phyloP scores from a whole-genome alignment of 2,329 filamentous ascomycete species.

The Fusarium miscanthi region DNA sequence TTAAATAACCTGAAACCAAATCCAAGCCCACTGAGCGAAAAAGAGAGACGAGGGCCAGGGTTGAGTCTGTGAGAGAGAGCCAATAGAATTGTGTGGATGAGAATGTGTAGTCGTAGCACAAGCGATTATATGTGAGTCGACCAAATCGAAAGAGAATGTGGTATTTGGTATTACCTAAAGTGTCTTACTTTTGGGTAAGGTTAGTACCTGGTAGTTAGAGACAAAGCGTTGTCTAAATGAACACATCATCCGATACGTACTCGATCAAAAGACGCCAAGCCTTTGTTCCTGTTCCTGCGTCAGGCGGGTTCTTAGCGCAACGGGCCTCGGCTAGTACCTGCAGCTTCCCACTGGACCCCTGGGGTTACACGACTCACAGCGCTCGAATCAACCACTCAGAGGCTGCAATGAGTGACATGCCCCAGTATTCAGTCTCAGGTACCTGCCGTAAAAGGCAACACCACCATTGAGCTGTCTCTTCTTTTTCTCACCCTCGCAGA shows the following conservation, averaged over 20 bases:
- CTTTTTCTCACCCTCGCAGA: not conserved
- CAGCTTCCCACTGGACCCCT: conserved; percentile 23
- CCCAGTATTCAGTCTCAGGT: conserved; percentile 8
- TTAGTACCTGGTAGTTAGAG: not conserved
- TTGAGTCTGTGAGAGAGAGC: not conserved
- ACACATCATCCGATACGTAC: not conserved
- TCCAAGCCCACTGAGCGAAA: conserved; percentile 11
- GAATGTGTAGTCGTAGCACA: not conserved
- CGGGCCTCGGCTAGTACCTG: conserved; percentile 33
- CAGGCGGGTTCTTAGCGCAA: conserved; percentile 37
- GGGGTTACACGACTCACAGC: not conserved
- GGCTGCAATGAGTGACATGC: conserved; percentile 17
- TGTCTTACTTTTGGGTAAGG: not conserved
- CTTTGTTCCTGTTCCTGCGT: conserved; percentile 43
- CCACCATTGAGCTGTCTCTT: not conserved
- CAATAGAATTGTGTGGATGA: not conserved
- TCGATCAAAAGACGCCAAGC: conserved; percentile 7
- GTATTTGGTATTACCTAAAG: not conserved
- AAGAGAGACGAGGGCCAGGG: not conserved
- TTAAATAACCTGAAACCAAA: conserved; percentile 38
- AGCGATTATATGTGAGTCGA: not conserved
- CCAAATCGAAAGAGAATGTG: not conserved
- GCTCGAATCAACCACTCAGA: conserved; percentile 18
- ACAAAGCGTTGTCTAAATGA: not conserved
- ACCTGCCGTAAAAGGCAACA: conserved; percentile 29